Base-by-base conservation (phyloP, 371 early-diverging fungal genomes). In the Rhizopus stolonifer region DNA sequence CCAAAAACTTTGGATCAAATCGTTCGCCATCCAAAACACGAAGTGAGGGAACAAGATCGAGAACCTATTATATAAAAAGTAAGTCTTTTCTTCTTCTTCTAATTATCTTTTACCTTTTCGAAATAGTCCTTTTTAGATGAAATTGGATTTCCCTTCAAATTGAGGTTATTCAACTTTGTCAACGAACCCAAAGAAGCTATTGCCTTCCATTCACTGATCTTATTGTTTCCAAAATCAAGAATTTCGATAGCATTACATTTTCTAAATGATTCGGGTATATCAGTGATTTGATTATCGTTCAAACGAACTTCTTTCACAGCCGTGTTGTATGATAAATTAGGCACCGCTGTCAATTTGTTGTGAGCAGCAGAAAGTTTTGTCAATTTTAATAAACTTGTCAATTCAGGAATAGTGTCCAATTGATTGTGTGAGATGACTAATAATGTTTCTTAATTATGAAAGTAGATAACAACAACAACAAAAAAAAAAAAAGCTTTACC, bases 21-120 rank as follows among this genome's bases (percentile, higher is more conserved):
- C 94, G 71, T 45, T 85, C 85, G n/a, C 85, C 85, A 63, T 93
- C 94, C 45, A 93, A 68, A 9, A 92, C 78, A 34, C 89, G 81
- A 34, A 93, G 64, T 7, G 84, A 80, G 29, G 91, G 91, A 1
- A 87, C 65, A 52, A 87, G 62, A n/a, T 70, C 74, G 13, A 86
- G 59, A 18, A 88, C 77, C 76, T 77, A 52, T 24, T 3, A 1
- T 60, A 46, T 38, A 13, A 15, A 48, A 10, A 13, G 33, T 10
- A 17, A 34, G 13, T n/a, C n/a, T n/a, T 9, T 34, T 34, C 10
- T 45, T 24, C 22, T 38, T 2, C 17, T 15, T 49, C 29, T 19
- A 24, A 29, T 14, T 21, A 14, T 18, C 4, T 34, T 17, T 36
- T 70, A 83, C 84, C 80, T 74, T 83, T 60, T 86, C 77, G 38